These are phyloP conservation scores for Kregervanrija fluxuum DNA, from an alignment of 805 yeast genomes.

Conservation along the genomic window DNA sequence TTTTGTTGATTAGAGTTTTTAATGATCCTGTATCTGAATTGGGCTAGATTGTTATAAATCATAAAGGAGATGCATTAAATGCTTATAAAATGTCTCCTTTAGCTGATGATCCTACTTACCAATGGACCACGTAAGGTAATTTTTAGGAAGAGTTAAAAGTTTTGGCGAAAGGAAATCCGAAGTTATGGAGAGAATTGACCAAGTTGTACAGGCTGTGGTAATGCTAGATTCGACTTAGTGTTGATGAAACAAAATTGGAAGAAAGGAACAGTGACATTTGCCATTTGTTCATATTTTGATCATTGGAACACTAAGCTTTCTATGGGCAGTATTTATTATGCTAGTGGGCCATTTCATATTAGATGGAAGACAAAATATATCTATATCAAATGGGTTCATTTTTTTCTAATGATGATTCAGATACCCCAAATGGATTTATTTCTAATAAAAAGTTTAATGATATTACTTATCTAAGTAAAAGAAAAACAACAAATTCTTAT, in stretches of 20 bases:
- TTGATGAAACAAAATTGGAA: conserved; percentile 49
- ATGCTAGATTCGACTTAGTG: conserved; percentile 45
- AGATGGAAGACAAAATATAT: conserved; percentile 48
- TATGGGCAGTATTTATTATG: conserved; percentile 59
- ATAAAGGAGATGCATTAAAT: conserved; percentile 54
- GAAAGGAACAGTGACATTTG: conserved; percentile 52
- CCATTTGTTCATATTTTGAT: conserved; percentile 53
- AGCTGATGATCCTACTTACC: conserved; percentile 53
- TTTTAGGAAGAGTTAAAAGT: conserved; percentile 49
- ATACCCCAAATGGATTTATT: no score
- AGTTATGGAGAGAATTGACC: conserved; percentile 56
- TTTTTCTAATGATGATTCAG: no score
- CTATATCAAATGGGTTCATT: no score
- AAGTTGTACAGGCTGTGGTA: conserved; percentile 47
- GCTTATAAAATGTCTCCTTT: conserved; percentile 53
- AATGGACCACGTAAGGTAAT: conserved; percentile 60
- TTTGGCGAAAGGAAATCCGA: conserved; percentile 60
- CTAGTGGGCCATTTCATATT: conserved; percentile 42
- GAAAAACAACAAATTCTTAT: neutral
- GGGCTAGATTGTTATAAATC: conserved; percentile 58
- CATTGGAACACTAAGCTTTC: conserved; percentile 59
- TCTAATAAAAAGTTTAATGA: no score
- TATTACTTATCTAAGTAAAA: neutral
- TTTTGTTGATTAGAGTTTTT: conserved; percentile 46
- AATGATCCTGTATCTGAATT: conserved; percentile 44